Conservation (phyloP, 495 filamentous ascomycete genomes). For the Hypoxylon rickii region DNA sequence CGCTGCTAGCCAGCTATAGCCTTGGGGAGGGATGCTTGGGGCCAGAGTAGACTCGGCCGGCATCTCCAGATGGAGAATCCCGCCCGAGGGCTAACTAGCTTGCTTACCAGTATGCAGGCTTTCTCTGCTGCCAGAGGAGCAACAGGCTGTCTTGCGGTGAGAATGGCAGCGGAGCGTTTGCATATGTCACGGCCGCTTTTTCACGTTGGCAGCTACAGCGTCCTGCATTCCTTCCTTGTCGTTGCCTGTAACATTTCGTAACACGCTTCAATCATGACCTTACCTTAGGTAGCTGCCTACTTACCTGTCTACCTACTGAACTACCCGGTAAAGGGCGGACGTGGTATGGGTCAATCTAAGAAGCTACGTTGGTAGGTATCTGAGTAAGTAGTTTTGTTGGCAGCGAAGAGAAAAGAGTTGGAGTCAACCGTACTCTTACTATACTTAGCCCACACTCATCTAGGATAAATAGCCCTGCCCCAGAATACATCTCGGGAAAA, state of each 20-base stretch:
- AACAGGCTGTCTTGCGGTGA: constrained; percentile 34
- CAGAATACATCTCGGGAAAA: constrained; percentile 21
- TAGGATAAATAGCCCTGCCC: constrained; percentile 32
- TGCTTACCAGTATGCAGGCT: constrained; percentile 25
- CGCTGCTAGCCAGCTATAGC: constrained; percentile 11
- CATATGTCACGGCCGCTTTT: constrained; percentile 17
- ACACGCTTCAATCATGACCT: constrained; percentile 2
- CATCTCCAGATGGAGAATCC: constrained; percentile 28
- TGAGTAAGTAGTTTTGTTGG: too few relatives aligned
- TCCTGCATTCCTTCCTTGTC: constrained; percentile 3
- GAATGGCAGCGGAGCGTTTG: constrained; percentile 10
- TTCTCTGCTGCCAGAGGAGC: constrained; percentile 12
- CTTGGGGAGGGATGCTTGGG: background rate
- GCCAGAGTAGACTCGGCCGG: constrained; percentile 25
- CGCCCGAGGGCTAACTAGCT: constrained; percentile 21
- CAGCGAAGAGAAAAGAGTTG: constrained; percentile 5
- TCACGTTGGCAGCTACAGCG: constrained; percentile 24
- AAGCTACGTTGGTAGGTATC: too few relatives aligned
- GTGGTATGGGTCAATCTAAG: too few relatives aligned
- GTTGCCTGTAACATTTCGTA: constrained; percentile 11
- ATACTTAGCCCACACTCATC: constrained; percentile 26
- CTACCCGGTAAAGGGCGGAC: too few relatives aligned
- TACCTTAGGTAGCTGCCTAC: too few relatives aligned
- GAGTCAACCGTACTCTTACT: constrained; percentile 19
- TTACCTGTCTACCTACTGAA: too few relatives aligned